These are phyloP conservation scores for Teratosphaeriaceae sp. DNA, from an alignment of 2,329 filamentous ascomycete species.

Conservation along the genomic window DNA sequence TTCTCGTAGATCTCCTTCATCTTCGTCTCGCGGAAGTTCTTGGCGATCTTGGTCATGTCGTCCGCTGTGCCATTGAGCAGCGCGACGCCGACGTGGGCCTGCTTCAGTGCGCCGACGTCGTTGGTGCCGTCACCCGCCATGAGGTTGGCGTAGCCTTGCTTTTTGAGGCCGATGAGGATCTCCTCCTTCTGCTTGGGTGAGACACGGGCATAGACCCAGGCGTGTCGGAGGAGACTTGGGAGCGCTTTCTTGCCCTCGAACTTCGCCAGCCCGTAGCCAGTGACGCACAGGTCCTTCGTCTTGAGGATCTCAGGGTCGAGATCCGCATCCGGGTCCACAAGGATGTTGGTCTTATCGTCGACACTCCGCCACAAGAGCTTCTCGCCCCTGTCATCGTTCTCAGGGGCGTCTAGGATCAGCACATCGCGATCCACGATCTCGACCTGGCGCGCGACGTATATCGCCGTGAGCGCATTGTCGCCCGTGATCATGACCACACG, in stretches of 20 bases:
- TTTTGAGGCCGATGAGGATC: slow-evolving; percentile 91
- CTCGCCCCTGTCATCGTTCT: slow-evolving; percentile 74
- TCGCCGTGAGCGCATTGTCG: slow-evolving; percentile 93
- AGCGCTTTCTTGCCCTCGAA: slow-evolving; percentile 77
- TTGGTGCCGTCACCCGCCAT: slow-evolving; percentile 99
- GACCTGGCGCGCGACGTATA: slow-evolving; percentile 90
- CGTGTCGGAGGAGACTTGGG: slow-evolving; percentile 71
- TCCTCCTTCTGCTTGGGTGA: slow-evolving; percentile 99
- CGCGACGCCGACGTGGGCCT: slow-evolving; percentile 94
- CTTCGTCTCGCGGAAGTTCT: slow-evolving; percentile 88
- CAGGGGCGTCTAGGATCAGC: slow-evolving; percentile 88
- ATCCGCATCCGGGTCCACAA: slow-evolving; percentile 74
- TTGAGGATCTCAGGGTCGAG: slow-evolving; percentile 75
- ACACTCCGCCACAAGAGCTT: slow-evolving; percentile 91
- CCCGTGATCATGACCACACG: slow-evolving; percentile 99
- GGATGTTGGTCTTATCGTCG: slow-evolving; percentile 79
- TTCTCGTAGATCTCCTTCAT: slow-evolving; percentile 99
- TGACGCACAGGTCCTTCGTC: slow-evolving; percentile 88
- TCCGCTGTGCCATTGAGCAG: slow-evolving; percentile 91
- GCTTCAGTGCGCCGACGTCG: slow-evolving; percentile 94
- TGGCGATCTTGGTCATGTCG: slow-evolving; percentile 83
- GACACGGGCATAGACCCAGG: slow-evolving; percentile 97
- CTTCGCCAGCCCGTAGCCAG: slow-evolving; percentile 85
- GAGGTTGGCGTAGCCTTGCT: slow-evolving; percentile 93
- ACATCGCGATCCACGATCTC: slow-evolving; percentile 97